phyloP scores from a whole-genome alignment of 2,329 filamentous ascomycete species.

The Curvularia verruculosa region DNA sequence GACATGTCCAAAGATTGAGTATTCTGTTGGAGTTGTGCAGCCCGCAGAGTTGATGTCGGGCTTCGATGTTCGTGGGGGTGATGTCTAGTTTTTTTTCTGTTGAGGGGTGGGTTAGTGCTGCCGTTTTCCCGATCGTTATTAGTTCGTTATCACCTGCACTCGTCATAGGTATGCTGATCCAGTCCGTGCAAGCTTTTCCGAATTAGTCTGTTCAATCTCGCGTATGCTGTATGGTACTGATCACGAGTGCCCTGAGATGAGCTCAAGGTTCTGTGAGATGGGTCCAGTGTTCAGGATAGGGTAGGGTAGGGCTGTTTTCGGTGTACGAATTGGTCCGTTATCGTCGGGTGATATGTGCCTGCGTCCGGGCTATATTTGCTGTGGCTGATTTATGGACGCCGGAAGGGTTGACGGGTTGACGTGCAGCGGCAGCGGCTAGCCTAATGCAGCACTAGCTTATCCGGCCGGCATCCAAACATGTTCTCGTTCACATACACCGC shows the following conservation, averaged over 20 bases:
- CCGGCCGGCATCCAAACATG: background rate
- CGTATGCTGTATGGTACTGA: background rate
- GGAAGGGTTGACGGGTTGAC: background rate
- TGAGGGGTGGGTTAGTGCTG: background rate
- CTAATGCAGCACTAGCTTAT: background rate
- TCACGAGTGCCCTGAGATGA: no score
- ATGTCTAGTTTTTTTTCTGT: background rate
- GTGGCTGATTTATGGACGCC: conserved; percentile 1
- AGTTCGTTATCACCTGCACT: background rate
- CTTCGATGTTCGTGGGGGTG: background rate
- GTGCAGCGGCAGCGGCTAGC: background rate
- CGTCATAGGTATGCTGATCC: background rate
- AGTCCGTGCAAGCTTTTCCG: background rate
- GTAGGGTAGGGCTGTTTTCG: background rate
- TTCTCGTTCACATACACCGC: background rate
- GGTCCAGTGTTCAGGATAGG: no score
- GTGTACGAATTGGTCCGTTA: background rate
- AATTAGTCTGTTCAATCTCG: background rate
- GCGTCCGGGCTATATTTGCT: background rate
- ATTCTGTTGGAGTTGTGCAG: background rate
- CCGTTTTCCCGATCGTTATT: conserved; percentile 5
- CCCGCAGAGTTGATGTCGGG: background rate
- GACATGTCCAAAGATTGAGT: background rate
- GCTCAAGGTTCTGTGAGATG: background rate
- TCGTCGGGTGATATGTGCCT: background rate